These are phyloP conservation scores for Pezicula rhizophila DNA, from an alignment of 2,329 filamentous ascomycete genomes.

Conservation along the genomic window DNA sequence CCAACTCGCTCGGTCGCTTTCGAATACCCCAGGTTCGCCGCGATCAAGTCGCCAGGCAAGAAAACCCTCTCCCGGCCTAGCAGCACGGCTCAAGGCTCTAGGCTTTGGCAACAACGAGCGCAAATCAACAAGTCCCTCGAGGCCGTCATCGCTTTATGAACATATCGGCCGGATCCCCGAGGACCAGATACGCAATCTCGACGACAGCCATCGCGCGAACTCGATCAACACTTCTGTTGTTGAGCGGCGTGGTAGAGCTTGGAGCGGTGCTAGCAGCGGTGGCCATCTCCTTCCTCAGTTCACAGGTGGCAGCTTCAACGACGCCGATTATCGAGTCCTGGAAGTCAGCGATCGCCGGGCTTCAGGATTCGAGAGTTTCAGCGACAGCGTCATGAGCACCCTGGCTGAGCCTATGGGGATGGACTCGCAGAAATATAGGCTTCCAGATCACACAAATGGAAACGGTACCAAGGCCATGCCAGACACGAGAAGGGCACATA, in stretches of 20 bases:
- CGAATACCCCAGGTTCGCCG: background rate
- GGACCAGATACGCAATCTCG: conserved; percentile 62
- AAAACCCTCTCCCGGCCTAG: conserved; percentile 58
- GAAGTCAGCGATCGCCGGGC: conserved; percentile 20
- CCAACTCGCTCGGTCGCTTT: background rate
- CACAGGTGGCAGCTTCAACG: conserved; percentile 19
- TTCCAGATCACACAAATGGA: conserved; percentile 64
- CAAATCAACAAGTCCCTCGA: conserved; percentile 13
- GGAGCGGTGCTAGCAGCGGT: conserved; percentile 57
- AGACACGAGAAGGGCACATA: conserved; percentile 51
- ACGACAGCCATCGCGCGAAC: conserved; percentile 57
- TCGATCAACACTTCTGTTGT: conserved; percentile 42
- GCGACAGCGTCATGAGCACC: conserved; percentile 21
- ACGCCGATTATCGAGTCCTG: conserved; percentile 17
- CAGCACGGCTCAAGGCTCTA: conserved; percentile 58
- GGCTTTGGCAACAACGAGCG: conserved; percentile 42
- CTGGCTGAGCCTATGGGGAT: conserved; percentile 45
- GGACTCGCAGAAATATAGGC: conserved; percentile 69
- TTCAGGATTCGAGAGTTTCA: conserved; percentile 18
- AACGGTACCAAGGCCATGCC: conserved; percentile 60
- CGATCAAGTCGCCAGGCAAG: conserved; percentile 30
- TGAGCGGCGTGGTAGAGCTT: conserved; percentile 63
- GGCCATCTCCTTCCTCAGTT: conserved; percentile 23
- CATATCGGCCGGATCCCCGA: conserved; percentile 64
- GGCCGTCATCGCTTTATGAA: conserved; percentile 34